Evolutionary conservation across 2,329 filamentous ascomycete species (phyloP).

Genomic region (Pseudogymnoascus sp.): DNA sequence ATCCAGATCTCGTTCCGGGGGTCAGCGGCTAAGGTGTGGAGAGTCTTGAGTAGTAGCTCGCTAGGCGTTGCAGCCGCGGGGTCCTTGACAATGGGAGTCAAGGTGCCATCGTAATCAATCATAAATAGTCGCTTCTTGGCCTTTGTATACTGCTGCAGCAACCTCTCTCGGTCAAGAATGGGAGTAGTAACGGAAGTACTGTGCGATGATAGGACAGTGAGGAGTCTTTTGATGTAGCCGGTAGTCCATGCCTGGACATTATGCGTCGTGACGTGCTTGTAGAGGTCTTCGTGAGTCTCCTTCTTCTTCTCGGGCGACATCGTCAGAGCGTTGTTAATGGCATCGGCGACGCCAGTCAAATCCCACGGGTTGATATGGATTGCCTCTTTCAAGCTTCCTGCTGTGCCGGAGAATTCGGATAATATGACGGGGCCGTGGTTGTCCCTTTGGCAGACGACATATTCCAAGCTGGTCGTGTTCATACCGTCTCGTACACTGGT

Average conservation of each 20-base stretch:
- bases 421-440: slow-evolving; percentile 82
- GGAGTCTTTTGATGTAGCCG: slow-evolving; percentile 67
- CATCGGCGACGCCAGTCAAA: slow-evolving; percentile 69
- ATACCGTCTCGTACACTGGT: slow-evolving; percentile 94
- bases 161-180: slow-evolving; percentile 62
- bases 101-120: slow-evolving; percentile 97
- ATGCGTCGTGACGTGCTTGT: slow-evolving; percentile 75
- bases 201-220: slow-evolving; percentile 71
- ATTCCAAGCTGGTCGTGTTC: slow-evolving; percentile 95
- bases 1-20: slow-evolving; percentile 91
- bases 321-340: slow-evolving; percentile 72
- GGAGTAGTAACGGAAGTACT: slow-evolving; percentile 71
- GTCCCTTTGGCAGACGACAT: slow-evolving; percentile 84
- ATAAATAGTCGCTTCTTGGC: slow-evolving; percentile 82
- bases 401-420: slow-evolving; percentile 93
- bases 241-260: slow-evolving; percentile 82
- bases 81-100: slow-evolving; percentile 91
- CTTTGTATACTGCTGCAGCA: slow-evolving; percentile 66
- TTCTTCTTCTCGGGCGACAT: slow-evolving; percentile 61
- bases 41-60: slow-evolving; percentile 67
- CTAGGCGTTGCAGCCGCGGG: slow-evolving; percentile 84
- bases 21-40: slow-evolving; percentile 73
- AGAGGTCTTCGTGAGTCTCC: slow-evolving; percentile 65
- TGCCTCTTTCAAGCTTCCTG: slow-evolving; percentile 73
- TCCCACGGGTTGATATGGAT: slow-evolving; percentile 98